Percentiles rank a stretch among this genome's conserved stretches.
Conservation (phyloP, 1,284 basidiomycete species). For the Phlebopus sp. region DNA sequence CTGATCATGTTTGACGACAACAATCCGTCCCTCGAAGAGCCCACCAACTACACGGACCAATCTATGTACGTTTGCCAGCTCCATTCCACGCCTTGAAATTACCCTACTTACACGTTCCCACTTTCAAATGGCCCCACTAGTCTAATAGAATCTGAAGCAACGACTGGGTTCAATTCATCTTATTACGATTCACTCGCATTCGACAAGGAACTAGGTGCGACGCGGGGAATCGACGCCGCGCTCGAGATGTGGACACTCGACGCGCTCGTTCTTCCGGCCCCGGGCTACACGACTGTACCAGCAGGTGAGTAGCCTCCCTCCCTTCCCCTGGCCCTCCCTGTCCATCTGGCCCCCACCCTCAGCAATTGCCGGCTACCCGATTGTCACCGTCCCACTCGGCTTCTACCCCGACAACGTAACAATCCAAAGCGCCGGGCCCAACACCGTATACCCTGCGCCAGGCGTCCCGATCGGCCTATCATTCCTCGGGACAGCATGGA, state of each 20-base stretch:
- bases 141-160: conserved; percentile 48
- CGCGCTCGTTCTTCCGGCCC: conserved; percentile 55
- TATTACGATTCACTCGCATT: conserved; percentile 50
- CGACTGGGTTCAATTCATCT: conserved; percentile 43
- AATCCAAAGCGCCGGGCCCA: conserved; percentile 38
- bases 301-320: conserved; percentile 31
- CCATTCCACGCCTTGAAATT: no score
- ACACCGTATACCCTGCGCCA: conserved; percentile 51
- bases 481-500: conserved; percentile 63
- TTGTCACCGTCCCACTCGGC: conserved; percentile 60
- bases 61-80: conserved; percentile 35
- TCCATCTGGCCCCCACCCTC: conserved; percentile 2
- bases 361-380: conserved; percentile 61
- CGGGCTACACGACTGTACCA: conserved; percentile 45
- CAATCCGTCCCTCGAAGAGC: conserved; percentile 48
- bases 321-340: no score
- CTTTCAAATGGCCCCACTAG: conserved; percentile 18
- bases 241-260: conserved; percentile 50
- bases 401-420: conserved; percentile 55
- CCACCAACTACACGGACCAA: conserved; percentile 47
- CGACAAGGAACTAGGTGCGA: conserved; percentile 51
- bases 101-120: neutral
- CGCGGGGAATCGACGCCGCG: conserved; percentile 57
- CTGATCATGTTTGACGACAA: conserved; percentile 54
- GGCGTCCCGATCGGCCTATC: conserved; percentile 63